Conservation (phyloP, 306 rosid genomes). For the Vigna hirtella region DNA sequence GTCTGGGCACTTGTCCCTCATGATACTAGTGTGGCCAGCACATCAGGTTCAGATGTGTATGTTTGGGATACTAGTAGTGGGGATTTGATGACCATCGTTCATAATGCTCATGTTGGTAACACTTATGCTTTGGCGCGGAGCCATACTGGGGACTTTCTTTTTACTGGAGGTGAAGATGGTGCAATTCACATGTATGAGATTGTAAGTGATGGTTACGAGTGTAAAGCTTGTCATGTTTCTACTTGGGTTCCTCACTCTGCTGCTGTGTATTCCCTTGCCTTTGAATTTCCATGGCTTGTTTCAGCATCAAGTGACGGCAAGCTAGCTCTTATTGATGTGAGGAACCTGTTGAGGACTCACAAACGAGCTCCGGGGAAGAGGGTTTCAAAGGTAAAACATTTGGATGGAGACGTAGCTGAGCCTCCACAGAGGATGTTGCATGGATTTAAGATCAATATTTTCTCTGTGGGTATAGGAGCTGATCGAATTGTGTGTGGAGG, state of each 20-base stretch:
- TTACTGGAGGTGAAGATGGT: slow-evolving; percentile 96
- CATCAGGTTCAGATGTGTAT: slow-evolving; percentile 89
- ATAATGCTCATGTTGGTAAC: slow-evolving; percentile 77
- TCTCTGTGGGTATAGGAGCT: slow-evolving; percentile 78
- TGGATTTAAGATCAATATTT: slow-evolving; percentile 76
- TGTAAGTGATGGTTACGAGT: slow-evolving; percentile 42
- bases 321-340: slow-evolving; percentile 81
- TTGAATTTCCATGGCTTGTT: slow-evolving; percentile 98
- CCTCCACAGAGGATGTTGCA: slow-evolving; percentile 96
- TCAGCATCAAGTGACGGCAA: slow-evolving; percentile 92
- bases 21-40: slow-evolving; percentile 70
- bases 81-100: slow-evolving; percentile 56
- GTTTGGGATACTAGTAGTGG: slow-evolving; percentile 81
- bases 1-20: slow-evolving; percentile 87
- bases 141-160: slow-evolving; percentile 80
- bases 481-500: slow-evolving; percentile 98
- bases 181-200: slow-evolving; percentile 86
- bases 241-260: slow-evolving; percentile 91
- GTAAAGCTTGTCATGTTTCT: slow-evolving; percentile 52
- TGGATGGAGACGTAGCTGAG: slow-evolving; percentile 55
- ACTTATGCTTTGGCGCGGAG: slow-evolving; percentile 75
- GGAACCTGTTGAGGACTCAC: slow-evolving; percentile 64
- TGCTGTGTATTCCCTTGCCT: slow-evolving; percentile 82
- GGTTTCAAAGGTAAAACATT: slow-evolving; percentile 47
- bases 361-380: slow-evolving; percentile 54